phyloP scores from a whole-genome alignment of 805 yeast genomes.

The Metschnikowia drakensbergensis region DNA sequence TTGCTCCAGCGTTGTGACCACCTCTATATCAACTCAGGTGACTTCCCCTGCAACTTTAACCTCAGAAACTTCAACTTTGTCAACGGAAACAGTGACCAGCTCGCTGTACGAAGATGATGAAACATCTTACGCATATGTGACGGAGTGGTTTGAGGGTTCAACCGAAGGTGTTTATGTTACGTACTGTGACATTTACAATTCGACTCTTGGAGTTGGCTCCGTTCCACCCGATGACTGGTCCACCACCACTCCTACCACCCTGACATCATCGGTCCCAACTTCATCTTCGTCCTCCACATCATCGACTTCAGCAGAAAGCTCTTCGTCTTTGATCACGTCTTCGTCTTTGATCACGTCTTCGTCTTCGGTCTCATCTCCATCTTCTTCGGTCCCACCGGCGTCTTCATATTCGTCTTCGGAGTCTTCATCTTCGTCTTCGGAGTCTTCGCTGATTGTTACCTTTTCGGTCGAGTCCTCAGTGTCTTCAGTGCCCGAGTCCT shows the following conservation, averaged over 20 bases:
- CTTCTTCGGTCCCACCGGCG: background rate
- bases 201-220: slow-evolving; percentile 7
- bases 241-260: background rate
- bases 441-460: background rate
- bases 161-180: slow-evolving; percentile 4
- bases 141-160: background rate
- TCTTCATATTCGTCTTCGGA: background rate
- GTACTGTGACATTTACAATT: slow-evolving; percentile 3
- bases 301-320: too few relatives aligned
- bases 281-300: background rate
- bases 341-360: background rate
- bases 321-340: background rate
- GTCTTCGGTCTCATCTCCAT: background rate
- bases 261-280: background rate
- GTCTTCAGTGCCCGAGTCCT: background rate
- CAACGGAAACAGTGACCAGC: background rate
- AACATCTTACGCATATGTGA: background rate
- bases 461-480: background rate
- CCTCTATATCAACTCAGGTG: background rate
- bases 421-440: background rate
- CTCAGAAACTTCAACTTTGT: background rate
- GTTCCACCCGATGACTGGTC: background rate
- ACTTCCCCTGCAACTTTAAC: background rate
- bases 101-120: background rate
- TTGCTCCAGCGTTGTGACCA: background rate